Evolutionary conservation across 2,329 filamentous ascomycete genomes (phyloP).

Genomic region (Cercospora sesami): DNA sequence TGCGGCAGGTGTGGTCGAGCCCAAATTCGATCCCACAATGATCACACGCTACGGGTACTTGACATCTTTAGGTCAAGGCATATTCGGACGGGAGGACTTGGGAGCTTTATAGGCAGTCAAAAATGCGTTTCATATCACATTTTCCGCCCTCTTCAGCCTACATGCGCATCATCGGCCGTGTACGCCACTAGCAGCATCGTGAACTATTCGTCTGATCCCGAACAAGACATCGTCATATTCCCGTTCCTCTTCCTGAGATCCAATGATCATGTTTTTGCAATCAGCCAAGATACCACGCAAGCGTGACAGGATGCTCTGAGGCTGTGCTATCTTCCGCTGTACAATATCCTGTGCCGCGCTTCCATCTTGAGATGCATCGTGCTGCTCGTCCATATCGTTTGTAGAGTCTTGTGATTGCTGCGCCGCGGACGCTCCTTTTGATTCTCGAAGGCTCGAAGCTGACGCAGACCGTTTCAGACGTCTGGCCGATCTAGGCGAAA

Average conservation of each 20-base stretch:
- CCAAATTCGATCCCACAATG: conserved; percentile 41
- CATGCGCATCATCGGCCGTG: neutral
- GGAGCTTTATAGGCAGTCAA: conserved; percentile 4
- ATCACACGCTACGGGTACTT: conserved; percentile 44
- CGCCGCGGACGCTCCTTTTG: neutral
- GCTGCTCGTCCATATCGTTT: neutral
- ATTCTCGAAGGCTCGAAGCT: neutral
- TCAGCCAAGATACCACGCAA: conserved; percentile 60
- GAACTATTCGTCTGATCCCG: conserved; percentile 72
- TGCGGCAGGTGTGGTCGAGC: conserved; percentile 32
- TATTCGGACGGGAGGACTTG: conserved; percentile 33
- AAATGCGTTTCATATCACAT: neutral
- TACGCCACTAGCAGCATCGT: conserved; percentile 56
- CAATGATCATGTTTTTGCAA: conserved; percentile 61
- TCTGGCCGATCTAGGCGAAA: conserved; percentile 9
- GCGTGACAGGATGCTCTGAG: conserved; percentile 55
- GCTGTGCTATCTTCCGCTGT: conserved; percentile 41
- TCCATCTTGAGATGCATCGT: conserved; percentile 1
- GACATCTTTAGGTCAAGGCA: conserved; percentile 41
- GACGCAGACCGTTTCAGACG: conserved; percentile 36
- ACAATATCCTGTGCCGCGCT: neutral
- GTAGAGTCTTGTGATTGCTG: neutral
- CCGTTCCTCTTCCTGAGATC: conserved; percentile 65
- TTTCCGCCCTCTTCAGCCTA: neutral
- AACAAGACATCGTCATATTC: conserved; percentile 77